These are phyloP conservation scores for Backusella circina DNA, from an alignment of 192 early-diverging fungal species.

Conservation along the genomic window DNA sequence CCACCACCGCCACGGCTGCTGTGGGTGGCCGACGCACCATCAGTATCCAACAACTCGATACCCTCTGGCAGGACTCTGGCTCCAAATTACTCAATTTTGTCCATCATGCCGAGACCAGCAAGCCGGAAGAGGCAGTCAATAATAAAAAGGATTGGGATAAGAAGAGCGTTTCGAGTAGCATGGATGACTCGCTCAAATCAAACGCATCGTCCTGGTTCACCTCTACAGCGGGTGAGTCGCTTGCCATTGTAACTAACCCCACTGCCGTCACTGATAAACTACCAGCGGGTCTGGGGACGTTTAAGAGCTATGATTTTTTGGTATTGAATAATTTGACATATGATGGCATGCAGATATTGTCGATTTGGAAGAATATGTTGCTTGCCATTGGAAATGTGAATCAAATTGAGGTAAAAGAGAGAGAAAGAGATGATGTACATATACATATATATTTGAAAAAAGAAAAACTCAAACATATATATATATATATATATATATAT, in stretches of 20 bases:
- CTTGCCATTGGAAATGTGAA: conserved; percentile 76
- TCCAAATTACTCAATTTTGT: conserved; percentile 26
- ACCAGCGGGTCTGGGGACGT: conserved; percentile 41
- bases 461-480: no score
- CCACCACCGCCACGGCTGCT: not conserved
- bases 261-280: conserved; percentile 43
- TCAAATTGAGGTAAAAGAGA: conserved; percentile 48
- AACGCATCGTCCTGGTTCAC: conserved; percentile 27
- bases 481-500: not conserved
- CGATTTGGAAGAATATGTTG: conserved; percentile 77
- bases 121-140: not conserved
- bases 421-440: not conserved
- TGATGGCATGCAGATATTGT: conserved; percentile 37
- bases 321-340: conserved; percentile 46
- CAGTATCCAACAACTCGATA: conserved; percentile 29
- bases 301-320: conserved; percentile 54
- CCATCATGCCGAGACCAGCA: not conserved
- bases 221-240: not conserved
- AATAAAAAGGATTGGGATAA: conserved; percentile 12
- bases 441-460: not conserved
- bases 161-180: conserved; percentile 20
- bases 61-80: conserved; percentile 22
- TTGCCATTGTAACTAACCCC: conserved; percentile 9
- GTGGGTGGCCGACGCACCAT: conserved; percentile 12
- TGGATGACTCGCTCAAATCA: conserved; percentile 19